Percentiles rank a stretch among this genome's conserved stretches.
phyloP scores from a whole-genome alignment of 169 alveolate genomes.

The Plasmodium chabaudi region DNA sequence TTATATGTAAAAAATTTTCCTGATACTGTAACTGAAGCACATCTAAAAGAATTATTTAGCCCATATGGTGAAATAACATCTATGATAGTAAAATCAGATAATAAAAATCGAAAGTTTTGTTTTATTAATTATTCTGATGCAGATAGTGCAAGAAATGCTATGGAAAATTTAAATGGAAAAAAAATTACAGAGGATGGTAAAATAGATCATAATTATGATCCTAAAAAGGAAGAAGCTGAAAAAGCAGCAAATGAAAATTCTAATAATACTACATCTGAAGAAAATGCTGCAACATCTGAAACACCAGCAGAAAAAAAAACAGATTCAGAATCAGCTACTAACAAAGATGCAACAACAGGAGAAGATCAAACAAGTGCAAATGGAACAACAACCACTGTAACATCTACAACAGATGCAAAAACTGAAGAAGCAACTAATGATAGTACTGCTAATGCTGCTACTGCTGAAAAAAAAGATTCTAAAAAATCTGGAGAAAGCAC shows the following conservation, averaged over 20 bases:
- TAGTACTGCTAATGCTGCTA: background rate
- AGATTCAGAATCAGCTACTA: background rate
- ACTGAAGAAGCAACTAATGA: background rate
- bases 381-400: background rate
- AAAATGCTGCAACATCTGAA: background rate
- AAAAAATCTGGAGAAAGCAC: constrained; percentile 15
- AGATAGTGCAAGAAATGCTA: constrained; percentile 91
- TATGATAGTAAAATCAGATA: constrained; percentile 88
- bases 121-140: constrained; percentile 91
- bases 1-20: constrained; percentile 95
- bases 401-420: background rate
- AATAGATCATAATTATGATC: constrained; percentile 49
- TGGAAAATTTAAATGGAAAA: constrained; percentile 89
- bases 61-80: constrained; percentile 93
- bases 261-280: background rate
- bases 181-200: constrained; percentile 82
- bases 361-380: background rate
- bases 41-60: constrained; percentile 83
- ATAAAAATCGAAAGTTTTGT: constrained; percentile 91
- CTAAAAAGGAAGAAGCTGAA: constrained; percentile 62
- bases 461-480: constrained; percentile 4
- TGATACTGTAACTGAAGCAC: constrained; percentile 88
- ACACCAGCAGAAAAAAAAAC: background rate
- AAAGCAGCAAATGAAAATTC: background rate
- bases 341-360: background rate